Percentiles rank a stretch among this genome's conserved stretches.
Conservation (phyloP, 805 yeast genomes). For the Maudiozyma saulgeensis region DNA sequence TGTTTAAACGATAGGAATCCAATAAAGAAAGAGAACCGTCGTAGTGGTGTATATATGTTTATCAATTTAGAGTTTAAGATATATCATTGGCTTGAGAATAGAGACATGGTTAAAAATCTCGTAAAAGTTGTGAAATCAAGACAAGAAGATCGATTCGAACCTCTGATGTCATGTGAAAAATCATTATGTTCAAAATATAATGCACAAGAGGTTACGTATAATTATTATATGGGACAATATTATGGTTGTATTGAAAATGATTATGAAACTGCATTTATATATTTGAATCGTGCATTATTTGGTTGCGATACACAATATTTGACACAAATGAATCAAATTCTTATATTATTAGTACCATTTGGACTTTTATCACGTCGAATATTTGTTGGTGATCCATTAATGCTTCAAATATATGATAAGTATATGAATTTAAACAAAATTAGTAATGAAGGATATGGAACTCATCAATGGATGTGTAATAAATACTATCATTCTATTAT, state of each 20-base stretch:
- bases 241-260: constrained; percentile 54
- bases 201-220: constrained; percentile 48
- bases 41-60: constrained; percentile 59
- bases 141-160: constrained; percentile 11
- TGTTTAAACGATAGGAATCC: constrained; percentile 71
- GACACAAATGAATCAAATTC: constrained; percentile 31
- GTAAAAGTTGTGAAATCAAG: constrained; percentile 54
- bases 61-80: constrained; percentile 59
- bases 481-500: constrained; percentile 41
- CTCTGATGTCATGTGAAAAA: constrained; percentile 8
- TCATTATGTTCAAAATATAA: constrained; percentile 30
- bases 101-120: constrained; percentile 65
- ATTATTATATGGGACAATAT: constrained; percentile 61
- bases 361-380: constrained; percentile 39
- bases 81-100: constrained; percentile 56
- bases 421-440: constrained; percentile 24
- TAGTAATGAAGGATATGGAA: constrained; percentile 16
- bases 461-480: neutral
- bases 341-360: constrained; percentile 56
- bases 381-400: constrained; percentile 3
- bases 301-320: constrained; percentile 9
- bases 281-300: constrained; percentile 40
- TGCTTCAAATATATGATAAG: neutral
- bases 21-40: constrained; percentile 40
- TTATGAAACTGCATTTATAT: constrained; percentile 39